Base-by-base conservation (phyloP, 2,329 filamentous ascomycete species). In the Calonectria crousiana region DNA sequence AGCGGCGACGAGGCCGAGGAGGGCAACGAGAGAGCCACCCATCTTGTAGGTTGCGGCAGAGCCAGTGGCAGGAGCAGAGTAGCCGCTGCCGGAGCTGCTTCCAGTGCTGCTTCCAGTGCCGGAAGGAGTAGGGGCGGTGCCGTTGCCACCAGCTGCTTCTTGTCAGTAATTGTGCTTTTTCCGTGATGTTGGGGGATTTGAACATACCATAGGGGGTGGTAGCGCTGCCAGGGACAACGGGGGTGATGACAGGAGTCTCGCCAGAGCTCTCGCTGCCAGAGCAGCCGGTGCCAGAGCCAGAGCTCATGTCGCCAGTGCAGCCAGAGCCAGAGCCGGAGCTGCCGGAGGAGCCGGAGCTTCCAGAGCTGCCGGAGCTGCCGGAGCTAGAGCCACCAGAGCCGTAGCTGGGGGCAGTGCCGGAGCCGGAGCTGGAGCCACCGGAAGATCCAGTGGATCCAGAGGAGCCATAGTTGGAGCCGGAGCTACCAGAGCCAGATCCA, bases 1-100 rank as follows among this genome's bases (percentile, higher is more conserved):
- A 68, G 75, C 71, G 60, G 78, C 79, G 52, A 78, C 73, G 53
- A 73, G 75, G 70, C 78, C 79, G 56, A 79, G 73, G 23, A 81
- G 75, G 58, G 77, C 77, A 53, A 73, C 78, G 68, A 78, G 64
- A 38, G 79, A 78, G 30, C 78, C 64, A 58, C 73, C 64, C 26
- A 67, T 69, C 36, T 51, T 58, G 47, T 72, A 36, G 16, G 34
- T n/a, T 49, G 71, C 56, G 38, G 72, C 78, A 60, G 71, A 78
- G 36, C 76, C 79, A 72, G 78, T 77, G 20, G 75, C 62, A 58
- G 69, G 65, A 26, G 71, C 64, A 16, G 69, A 51, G 6, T 72
- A 62, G n/a, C 69, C 75, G 8, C 74, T 72, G 69, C 74, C 74
- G 41, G 76, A 74, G 47, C 69, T 72, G 23, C 68, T 51, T 60